These are phyloP conservation scores for Stellera chamaejasme DNA, from an alignment of 345 rosid genomes.

Conservation along the genomic window DNA sequence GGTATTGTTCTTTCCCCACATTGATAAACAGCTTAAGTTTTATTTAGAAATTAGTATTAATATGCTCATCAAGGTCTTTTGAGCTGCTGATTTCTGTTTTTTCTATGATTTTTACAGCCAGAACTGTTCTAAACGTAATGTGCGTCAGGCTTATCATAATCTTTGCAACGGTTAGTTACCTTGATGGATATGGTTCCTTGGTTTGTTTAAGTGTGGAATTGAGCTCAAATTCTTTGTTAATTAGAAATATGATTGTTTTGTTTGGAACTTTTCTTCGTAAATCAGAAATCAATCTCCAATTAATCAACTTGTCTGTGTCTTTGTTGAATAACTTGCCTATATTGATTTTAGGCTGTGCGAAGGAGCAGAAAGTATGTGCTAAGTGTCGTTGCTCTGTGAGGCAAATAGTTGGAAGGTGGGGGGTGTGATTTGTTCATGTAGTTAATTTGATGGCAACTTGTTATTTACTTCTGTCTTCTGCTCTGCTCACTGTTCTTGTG, in stretches of 20 bases:
- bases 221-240: background rate
- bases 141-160: constrained; percentile 95
- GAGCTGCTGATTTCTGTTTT: background rate
- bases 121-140: constrained; percentile 63
- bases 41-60: background rate
- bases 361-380: constrained; percentile 84
- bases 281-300: too few relatives aligned
- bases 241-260: background rate
- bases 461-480: background rate
- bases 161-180: constrained; percentile 70
- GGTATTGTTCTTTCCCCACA: constrained; percentile 26
- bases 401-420: constrained; percentile 62
- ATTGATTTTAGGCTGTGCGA: constrained; percentile 68
- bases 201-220: background rate
- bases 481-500: constrained; percentile 5
- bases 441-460: background rate
- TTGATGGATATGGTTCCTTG: constrained; percentile 2
- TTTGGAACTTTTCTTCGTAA: background rate
- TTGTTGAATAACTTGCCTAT: constrained; percentile 9
- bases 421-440: background rate
- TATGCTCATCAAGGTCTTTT: background rate
- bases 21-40: background rate
- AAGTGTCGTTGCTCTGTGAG: constrained; percentile 64
- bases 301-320: background rate
- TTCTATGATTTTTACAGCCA: constrained; percentile 29